Conservation (phyloP, 2,329 filamentous ascomycete genomes). For the Botryosphaeria agaves region DNA sequence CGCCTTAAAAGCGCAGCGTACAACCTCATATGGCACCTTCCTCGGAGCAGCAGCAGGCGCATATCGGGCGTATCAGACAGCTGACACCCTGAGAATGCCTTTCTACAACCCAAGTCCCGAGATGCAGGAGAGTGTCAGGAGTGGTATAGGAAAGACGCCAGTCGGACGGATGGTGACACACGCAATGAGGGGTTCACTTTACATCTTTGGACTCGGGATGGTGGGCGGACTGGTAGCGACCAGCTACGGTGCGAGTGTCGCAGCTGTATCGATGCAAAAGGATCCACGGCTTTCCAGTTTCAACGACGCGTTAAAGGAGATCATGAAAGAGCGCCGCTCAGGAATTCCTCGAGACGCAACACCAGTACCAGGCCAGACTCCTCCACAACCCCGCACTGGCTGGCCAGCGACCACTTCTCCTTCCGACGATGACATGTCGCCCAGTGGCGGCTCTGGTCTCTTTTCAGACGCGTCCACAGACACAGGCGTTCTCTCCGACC, state of each 20-base stretch:
- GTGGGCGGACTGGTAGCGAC: slow-evolving; percentile 15
- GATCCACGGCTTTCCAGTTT: slow-evolving; percentile 24
- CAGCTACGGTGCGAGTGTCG: slow-evolving; percentile 15
- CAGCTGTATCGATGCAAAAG: slow-evolving; percentile 15
- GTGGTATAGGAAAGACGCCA: slow-evolving; percentile 19
- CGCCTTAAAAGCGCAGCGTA: slow-evolving; percentile 18
- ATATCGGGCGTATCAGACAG: slow-evolving; percentile 17
- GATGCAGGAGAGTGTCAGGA: slow-evolving; percentile 14
- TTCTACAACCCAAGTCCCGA: slow-evolving; percentile 23
- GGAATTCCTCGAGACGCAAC: background rate
- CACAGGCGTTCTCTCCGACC: slow-evolving; percentile 14
- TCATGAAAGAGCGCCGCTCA: slow-evolving; percentile 8
- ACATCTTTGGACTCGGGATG: slow-evolving; percentile 13
- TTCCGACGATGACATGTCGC: slow-evolving; percentile 21
- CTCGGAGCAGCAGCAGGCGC: slow-evolving; percentile 14
- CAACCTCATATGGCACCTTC: slow-evolving; percentile 20
- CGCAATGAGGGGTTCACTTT: slow-evolving; percentile 11
- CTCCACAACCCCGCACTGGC: slow-evolving; percentile 12
- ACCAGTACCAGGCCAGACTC: slow-evolving; percentile 5
- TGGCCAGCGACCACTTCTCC: background rate
- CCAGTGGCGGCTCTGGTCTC: slow-evolving; percentile 15
- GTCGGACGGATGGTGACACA: slow-evolving; percentile 15
- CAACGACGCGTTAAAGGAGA: slow-evolving; percentile 16
- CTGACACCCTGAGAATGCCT: slow-evolving; percentile 21
- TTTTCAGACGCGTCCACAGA: slow-evolving; percentile 9